Conservation (phyloP, 106 monocot species). For the Chionographis japonica region DNA sequence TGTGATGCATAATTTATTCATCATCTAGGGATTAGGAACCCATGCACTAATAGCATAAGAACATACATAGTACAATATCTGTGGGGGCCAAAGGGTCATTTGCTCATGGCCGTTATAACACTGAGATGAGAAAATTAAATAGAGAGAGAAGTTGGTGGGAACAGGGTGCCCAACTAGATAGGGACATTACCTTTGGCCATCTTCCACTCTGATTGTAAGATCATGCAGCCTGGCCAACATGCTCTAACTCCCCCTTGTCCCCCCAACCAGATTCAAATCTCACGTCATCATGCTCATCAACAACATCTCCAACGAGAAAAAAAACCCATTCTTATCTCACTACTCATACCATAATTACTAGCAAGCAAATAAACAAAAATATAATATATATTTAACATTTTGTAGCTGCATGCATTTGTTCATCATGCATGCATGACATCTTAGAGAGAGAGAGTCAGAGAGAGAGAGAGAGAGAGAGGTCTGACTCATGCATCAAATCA, state of each 20-base stretch:
- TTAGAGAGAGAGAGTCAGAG: background rate
- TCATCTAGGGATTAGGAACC: too few species aligned
- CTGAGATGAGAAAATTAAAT: background rate
- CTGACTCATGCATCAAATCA: slow-evolving; percentile 5
- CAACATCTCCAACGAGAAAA: background rate
- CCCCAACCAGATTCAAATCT: slow-evolving; percentile 23
- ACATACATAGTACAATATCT: background rate
- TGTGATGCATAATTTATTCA: too few species aligned
- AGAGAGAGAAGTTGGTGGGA: background rate
- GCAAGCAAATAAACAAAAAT: background rate
- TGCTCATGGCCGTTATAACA: background rate
- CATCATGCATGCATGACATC: too few species aligned
- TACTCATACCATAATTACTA: background rate
- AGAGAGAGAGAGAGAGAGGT: background rate
- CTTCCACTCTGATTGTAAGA: slow-evolving; percentile 6
- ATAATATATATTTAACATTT: background rate
- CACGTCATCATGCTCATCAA: background rate
- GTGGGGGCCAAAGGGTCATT: background rate
- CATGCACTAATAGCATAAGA: too few species aligned
- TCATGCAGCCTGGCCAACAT: slow-evolving; percentile 25
- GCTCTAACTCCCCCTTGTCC: slow-evolving; percentile 14
- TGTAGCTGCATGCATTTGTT: background rate
- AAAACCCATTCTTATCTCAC: too few species aligned
- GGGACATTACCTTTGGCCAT: background rate
- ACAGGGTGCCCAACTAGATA: background rate